Percentiles rank a stretch among this genome's conserved stretches.
Evolutionary conservation across 2,329 filamentous ascomycete species (phyloP).

Genomic region (Amauroascus niger): DNA sequence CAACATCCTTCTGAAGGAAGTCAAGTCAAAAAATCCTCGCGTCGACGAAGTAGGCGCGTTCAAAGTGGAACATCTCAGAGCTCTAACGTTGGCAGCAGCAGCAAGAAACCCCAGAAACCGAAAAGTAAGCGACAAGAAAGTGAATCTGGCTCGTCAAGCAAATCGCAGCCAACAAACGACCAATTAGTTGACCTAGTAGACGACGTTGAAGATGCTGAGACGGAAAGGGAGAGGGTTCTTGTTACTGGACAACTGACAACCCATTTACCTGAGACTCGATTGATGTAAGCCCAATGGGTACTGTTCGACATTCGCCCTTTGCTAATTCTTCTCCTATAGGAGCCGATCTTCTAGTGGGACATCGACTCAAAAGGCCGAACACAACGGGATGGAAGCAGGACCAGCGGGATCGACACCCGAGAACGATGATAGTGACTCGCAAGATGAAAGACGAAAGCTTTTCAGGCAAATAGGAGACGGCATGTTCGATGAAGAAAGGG

Average conservation of each 20-base stretch:
- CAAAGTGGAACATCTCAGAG: conserved; percentile 16
- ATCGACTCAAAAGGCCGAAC: conserved; percentile 12
- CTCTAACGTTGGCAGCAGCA: conserved; percentile 9
- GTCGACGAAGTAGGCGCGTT: conserved; percentile 28
- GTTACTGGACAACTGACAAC: conserved; percentile 47
- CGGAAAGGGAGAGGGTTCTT: conserved; percentile 51
- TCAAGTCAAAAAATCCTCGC: conserved; percentile 32
- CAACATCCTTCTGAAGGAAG: conserved; percentile 29
- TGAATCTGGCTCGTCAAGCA: conserved; percentile 39
- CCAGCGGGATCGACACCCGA: background rate
- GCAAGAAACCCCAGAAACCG: background rate
- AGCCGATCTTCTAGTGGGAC: conserved; percentile 6
- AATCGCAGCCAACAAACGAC: conserved; percentile 29
- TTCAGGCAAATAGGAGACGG: conserved; percentile 23
- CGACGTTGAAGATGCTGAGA: conserved; percentile 54
- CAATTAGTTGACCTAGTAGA: conserved; percentile 60
- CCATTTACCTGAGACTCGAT: conserved; percentile 47
- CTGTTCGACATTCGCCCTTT: background rate
- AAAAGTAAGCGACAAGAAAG: conserved; percentile 31
- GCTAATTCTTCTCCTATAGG: background rate
- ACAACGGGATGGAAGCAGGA: background rate
- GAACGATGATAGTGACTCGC: conserved; percentile 15
- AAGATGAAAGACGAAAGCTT: conserved; percentile 16
- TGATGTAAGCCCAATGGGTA: conserved; percentile 13
- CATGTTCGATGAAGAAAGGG: conserved; percentile 29